These are phyloP conservation scores for Diaporthe ampelina DNA, from an alignment of 2,329 filamentous ascomycete genomes.

Conservation along the genomic window DNA sequence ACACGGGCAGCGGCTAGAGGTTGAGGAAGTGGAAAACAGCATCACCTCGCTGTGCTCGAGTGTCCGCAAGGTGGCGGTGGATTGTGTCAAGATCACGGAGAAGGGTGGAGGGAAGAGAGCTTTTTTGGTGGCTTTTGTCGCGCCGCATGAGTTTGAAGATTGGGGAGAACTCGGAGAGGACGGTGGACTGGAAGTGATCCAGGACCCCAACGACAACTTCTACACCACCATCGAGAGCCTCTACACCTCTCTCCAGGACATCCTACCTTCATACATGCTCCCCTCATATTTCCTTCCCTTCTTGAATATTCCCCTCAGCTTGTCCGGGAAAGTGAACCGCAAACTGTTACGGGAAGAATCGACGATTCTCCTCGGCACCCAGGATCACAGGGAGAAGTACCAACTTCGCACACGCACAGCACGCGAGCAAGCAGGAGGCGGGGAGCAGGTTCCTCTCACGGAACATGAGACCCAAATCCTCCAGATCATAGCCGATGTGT, in stretches of 20 bases:
- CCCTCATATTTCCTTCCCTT: conserved; percentile 48
- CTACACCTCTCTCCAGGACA: neutral
- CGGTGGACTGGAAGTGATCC: neutral
- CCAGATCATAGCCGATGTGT: conserved; percentile 15
- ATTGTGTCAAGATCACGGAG: neutral
- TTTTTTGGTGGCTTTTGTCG: neutral
- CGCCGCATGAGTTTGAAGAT: neutral
- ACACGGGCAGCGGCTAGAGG: conserved; percentile 30
- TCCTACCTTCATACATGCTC: conserved; percentile 10
- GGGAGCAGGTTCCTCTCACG: conserved; percentile 38
- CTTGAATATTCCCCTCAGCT: conserved; percentile 41
- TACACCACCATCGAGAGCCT: conserved; percentile 1
- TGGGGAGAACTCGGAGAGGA: neutral
- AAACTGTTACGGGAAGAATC: neutral
- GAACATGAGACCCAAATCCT: conserved; percentile 57
- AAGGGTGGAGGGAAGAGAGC: neutral
- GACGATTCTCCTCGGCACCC: neutral
- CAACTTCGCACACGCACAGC: neutral
- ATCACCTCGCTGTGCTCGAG: neutral
- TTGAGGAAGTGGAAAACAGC: conserved; percentile 24
- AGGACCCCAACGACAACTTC: neutral
- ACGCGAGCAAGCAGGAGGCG: neutral
- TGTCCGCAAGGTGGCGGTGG: neutral
- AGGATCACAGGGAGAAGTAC: neutral
- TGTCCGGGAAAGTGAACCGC: conserved; percentile 47